A percentile compares a stretch with the other conserved stretches of the same genome.
Evolutionary conservation across 1,284 basidiomycete genomes (phyloP).

Genomic region (Clitocybe nebularis): DNA sequence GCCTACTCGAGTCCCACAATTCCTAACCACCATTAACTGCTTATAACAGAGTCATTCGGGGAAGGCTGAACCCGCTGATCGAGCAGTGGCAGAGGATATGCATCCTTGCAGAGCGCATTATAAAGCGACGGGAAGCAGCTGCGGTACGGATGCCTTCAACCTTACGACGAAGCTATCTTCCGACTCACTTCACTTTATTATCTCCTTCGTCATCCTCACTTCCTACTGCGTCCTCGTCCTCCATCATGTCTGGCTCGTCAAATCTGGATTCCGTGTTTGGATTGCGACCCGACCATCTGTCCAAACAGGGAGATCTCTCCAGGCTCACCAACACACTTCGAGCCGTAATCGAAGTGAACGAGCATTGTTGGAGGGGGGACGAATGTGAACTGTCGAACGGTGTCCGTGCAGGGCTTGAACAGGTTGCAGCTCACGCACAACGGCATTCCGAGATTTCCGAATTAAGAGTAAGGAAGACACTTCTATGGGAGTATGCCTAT

Average conservation of each 20-base stretch:
- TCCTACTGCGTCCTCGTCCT: constrained; percentile 21
- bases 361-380: constrained; percentile 75
- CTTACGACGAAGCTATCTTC: constrained; percentile 55
- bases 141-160: constrained; percentile 74
- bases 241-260: constrained; percentile 25
- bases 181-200: constrained; percentile 62
- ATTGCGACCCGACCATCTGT: constrained; percentile 16
- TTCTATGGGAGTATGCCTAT: constrained; percentile 6
- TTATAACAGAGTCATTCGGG: constrained; percentile 56
- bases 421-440: constrained; percentile 67
- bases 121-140: constrained; percentile 83
- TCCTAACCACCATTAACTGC: background rate
- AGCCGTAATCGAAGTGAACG: constrained; percentile 74
- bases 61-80: constrained; percentile 69
- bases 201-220: constrained; percentile 33
- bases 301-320: constrained; percentile 73
- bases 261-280: constrained; percentile 16
- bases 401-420: constrained; percentile 68
- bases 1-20: constrained; percentile 6
- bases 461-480: constrained; percentile 55
- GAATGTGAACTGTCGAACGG: constrained; percentile 80
- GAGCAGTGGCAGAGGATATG: constrained; percentile 91
- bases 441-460: constrained; percentile 78
- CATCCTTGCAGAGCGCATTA: constrained; percentile 77
- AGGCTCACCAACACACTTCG: constrained; percentile 78